These are phyloP conservation scores for Aspergillus fumigatiaffinis DNA, from an alignment of 2,329 filamentous ascomycete genomes.

Conservation along the genomic window DNA sequence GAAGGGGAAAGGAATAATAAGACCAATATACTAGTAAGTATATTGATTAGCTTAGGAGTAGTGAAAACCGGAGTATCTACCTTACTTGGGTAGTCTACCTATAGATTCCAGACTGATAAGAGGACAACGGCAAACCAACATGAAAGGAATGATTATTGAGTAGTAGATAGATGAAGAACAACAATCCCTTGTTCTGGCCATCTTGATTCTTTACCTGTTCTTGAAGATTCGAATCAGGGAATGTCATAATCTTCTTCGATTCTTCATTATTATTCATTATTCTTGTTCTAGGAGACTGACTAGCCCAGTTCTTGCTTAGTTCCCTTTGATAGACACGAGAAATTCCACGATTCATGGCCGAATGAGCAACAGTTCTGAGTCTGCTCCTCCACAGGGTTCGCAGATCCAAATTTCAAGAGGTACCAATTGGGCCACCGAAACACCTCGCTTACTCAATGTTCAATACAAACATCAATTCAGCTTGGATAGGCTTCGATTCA, in stretches of 20 bases:
- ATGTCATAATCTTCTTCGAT: not conserved
- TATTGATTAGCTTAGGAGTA: not conserved
- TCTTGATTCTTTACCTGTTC: not conserved
- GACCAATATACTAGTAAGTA: not conserved
- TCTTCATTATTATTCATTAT: not conserved
- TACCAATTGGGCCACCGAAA: not conserved
- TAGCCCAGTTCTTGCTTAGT: conserved; percentile 8
- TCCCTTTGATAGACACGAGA: conserved; percentile 6
- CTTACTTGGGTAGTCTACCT: not conserved
- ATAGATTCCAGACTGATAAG: not conserved
- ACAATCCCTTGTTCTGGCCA: not conserved
- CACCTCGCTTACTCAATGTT: not conserved
- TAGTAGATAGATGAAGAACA: not conserved
- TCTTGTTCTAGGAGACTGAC: not conserved
- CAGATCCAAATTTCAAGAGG: conserved; percentile 24
- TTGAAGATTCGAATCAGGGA: not conserved
- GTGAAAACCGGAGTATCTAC: conserved; percentile 4
- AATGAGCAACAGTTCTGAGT: not conserved
- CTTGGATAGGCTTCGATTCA: no score
- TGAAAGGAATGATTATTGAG: not conserved
- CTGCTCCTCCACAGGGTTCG: conserved; percentile 19
- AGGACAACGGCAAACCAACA: not conserved
- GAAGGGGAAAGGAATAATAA: not conserved
- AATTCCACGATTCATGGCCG: not conserved
- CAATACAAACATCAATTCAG: not conserved